A percentile compares a stretch with the other conserved stretches of the same genome.
Conservation (phyloP, 2,329 filamentous ascomycete genomes). For the Sphaerostilbella broomeana region DNA sequence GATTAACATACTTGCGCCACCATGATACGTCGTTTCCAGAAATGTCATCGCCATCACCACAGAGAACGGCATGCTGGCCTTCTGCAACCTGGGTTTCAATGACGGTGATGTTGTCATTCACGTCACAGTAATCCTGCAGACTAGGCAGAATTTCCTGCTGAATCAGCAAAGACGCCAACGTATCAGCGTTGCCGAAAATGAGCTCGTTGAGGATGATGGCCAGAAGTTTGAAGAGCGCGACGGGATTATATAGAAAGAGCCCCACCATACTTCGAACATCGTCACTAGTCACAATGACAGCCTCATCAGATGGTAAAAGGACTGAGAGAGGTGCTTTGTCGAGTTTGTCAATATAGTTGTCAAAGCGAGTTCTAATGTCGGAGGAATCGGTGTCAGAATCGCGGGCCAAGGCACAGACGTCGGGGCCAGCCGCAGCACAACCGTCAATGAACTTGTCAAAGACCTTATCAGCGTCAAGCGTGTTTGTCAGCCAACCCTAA, state of each 20-base stretch:
- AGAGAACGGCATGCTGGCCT: conserved; percentile 24
- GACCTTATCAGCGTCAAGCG: conserved; percentile 31
- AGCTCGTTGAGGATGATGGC: conserved; percentile 14
- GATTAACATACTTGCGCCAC: conserved; percentile 25
- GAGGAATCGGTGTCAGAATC: conserved; percentile 19
- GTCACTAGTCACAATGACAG: conserved; percentile 24
- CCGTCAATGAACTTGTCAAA: conserved; percentile 28
- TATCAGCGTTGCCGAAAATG: conserved; percentile 17
- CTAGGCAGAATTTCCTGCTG: conserved; percentile 12
- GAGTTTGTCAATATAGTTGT: conserved; percentile 24
- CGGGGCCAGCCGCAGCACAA: conserved; percentile 27
- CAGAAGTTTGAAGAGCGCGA: conserved; percentile 12
- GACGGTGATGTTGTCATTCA: neutral
- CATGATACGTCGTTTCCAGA: conserved; percentile 17
- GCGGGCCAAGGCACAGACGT: conserved; percentile 25
- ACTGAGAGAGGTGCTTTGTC: conserved; percentile 22
- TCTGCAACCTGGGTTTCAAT: conserved; percentile 14
- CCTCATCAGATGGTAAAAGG: conserved; percentile 16
- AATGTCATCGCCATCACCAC: conserved; percentile 29
- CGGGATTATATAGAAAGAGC: conserved; percentile 25
- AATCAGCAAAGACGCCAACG: conserved; percentile 6
- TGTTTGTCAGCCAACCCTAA: conserved; percentile 32
- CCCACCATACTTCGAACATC: conserved; percentile 26
- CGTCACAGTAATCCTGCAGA: conserved; percentile 12
- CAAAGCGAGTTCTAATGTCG: conserved; percentile 29